phyloP scores from a whole-genome alignment of 1,284 basidiomycete species.

The Lignosus rhinocerotis region DNA sequence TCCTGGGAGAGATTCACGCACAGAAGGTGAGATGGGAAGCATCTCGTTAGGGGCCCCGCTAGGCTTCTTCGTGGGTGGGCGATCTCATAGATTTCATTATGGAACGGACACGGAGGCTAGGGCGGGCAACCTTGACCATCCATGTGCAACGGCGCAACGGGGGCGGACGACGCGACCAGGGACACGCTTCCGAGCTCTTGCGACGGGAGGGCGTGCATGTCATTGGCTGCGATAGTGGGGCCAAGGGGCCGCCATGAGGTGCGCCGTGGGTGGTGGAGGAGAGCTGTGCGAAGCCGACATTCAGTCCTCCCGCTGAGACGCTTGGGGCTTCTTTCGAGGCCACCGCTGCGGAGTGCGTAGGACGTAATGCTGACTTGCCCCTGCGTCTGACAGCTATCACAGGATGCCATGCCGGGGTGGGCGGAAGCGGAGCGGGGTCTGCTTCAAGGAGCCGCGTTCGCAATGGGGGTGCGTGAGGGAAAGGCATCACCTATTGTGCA shows the following conservation, averaged over 20 bases:
- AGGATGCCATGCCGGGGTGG: neutral
- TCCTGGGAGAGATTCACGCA: neutral
- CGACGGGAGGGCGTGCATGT: neutral
- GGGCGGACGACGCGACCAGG: neutral
- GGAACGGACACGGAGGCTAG: neutral
- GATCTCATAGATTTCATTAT: neutral
- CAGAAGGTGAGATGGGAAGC: neutral
- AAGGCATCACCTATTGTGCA: neutral
- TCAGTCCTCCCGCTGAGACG: neutral
- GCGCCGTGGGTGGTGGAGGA: neutral
- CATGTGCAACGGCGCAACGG: neutral
- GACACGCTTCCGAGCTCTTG: neutral
- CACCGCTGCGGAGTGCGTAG: neutral
- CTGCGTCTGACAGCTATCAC: neutral
- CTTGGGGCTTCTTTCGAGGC: neutral
- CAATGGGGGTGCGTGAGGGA: neutral
- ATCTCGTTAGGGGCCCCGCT: neutral
- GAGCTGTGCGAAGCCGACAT: neutral
- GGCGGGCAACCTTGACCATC: neutral
- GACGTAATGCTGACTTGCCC: slow-evolving; percentile 2
- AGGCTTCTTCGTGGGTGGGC: neutral
- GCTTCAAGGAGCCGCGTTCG: neutral
- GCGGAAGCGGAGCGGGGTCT: slow-evolving; percentile 3
- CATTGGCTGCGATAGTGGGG: slow-evolving; percentile 1
- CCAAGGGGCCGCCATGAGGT: neutral